Evolutionary conservation across 2,329 filamentous ascomycete species (phyloP), one percentile per base, ranked within the genome.

Genomic region (Phialophora tarda): DNA sequence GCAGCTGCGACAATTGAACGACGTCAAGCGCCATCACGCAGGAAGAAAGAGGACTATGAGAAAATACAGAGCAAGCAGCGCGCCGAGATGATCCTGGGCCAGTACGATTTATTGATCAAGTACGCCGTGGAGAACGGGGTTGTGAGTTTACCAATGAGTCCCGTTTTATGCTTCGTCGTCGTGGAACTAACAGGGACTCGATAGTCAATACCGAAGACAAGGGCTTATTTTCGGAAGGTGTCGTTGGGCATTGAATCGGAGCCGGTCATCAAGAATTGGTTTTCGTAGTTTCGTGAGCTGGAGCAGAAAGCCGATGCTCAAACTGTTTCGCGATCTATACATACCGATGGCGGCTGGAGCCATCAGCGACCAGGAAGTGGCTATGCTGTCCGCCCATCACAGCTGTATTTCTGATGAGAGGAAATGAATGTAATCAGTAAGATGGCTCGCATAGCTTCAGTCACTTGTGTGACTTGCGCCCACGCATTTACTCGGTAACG

Each of bases 111-210:
- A 3, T 69, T 81, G 2, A 76, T 78, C 8, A 74, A 77, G 3
- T 79, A 81, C 65, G 78, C 79, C 0, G 62, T 80, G 7, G 76
- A 75, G 17, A 77, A 76, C 23, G 73, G 76, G 23, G 75, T 78
- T 70, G 79, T 81, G 68, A 53, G 73, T 66, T 66, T 23, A 4
- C 28, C 26, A 10, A 21, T 1, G 17, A 30, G 14, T 34, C 26
- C 59, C 54, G 26, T 53, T 6, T 30, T 59, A 48, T 26, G 17
- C 23, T 6, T 24, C 21, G 24, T 51, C 44, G 30, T 28, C 23
- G 21, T 14, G 14, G 28, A n/a, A 17, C 56, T 68, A 24, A 66
- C 48, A 6, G 21, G 34, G 23, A 4, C 28, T 51, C 14, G 0
- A 55, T 48, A 71, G 71, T 69, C 67, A 11, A 65, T 73, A 50